Evolutionary conservation across 306 rosid species (phyloP).

Genomic region (Prosopis cineraria): DNA sequence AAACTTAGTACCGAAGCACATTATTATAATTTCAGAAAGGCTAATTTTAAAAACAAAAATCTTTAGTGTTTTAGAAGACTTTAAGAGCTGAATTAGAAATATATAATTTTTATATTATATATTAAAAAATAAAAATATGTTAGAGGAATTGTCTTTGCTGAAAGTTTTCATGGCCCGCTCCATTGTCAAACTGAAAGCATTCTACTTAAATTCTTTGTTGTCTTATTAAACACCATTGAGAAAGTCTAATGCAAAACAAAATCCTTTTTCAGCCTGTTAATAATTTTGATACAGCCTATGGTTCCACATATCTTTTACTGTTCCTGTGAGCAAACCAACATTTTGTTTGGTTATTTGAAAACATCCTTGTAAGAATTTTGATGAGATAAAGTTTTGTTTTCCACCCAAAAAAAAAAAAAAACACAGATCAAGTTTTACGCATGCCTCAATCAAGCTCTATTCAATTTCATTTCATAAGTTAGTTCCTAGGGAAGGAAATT

Average conservation of each 20-base stretch:
- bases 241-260: no score
- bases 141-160: no score
- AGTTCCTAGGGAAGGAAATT: neutral
- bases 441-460: neutral
- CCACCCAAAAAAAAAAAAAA: no score
- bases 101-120: no score
- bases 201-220: no score
- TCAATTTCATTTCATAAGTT: neutral
- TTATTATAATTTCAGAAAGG: neutral
- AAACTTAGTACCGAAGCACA: neutral
- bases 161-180: no score
- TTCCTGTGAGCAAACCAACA: neutral
- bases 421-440: neutral
- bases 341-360: conserved; percentile 17
- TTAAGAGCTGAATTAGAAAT: conserved; percentile 6
- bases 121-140: no score
- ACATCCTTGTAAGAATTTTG: conserved; percentile 12
- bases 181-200: no score
- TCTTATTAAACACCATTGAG: no score
- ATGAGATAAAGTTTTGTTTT: no score
- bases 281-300: no score
- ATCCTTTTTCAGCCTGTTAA: no score
- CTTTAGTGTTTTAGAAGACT: neutral
- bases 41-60: neutral
- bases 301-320: neutral